Base-by-base conservation (phyloP, 2,329 filamentous ascomycete species). In the Beauveria caledonica region DNA sequence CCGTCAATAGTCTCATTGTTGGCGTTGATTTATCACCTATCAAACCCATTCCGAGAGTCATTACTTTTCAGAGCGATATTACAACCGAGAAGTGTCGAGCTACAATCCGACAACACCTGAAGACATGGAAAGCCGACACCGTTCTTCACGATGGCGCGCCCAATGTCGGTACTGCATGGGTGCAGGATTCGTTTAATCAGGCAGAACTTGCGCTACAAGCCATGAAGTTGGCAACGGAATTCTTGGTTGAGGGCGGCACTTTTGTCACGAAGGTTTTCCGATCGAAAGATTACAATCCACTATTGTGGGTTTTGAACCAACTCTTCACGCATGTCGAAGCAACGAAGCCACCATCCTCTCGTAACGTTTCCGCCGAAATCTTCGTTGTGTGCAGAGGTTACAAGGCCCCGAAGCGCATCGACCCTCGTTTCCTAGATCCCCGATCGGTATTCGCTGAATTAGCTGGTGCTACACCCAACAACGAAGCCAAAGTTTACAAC, bases 241-340 rank as follows among this genome's bases (percentile, higher is more conserved):
- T 99, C 67, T 76, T 99, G 61, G 82, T 85, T 19, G 88, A 93
- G 72, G 91, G 92, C 50, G 94, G 94, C 64, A 93, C 87, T 9
- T 97, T 97, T 65, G 92, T 97, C 49, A 97, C 93, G 60, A 99
- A 99, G 76, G 90, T 99, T 48, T 99, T 99, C 80, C 80, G 94
- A 64, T 96, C 90, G 39, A 97, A 97, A 72, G 93, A 99, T 72
- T 97, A 96, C 78, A 97, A 97, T 72, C 87, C 91, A 62, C 77
- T 99, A 50, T 82, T 97, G 53, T 99, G 94, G 94, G 92, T 97
- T 39, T 92, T 97, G 78, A 96, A 96, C 72, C 94, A 99, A 73
- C 81, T 99, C 1, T 99, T 99, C 77, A 82, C 83, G 52, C 95
- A 94, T 66, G 94, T 99, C 64, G 93, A 99, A 72, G 93, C 95